These are phyloP conservation scores for Saccharum hybrid DNA, from an alignment of 202 grass and related monocot genomes.

Conservation along the genomic window DNA sequence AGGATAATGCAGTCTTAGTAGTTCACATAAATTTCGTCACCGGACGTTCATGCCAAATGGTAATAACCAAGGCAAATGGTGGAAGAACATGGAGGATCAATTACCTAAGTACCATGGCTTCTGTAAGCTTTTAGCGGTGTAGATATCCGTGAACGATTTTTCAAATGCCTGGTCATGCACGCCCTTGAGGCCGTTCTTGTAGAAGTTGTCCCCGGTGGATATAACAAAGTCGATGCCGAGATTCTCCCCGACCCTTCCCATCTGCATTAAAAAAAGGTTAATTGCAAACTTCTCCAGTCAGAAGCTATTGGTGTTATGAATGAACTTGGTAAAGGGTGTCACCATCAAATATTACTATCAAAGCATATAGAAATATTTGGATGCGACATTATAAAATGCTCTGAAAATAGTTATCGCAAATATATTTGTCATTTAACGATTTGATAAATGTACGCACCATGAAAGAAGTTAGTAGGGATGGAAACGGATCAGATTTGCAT, in stretches of 20 bases:
- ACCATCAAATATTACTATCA: neutral
- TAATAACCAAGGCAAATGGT: neutral
- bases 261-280: conserved; percentile 47
- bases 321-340: neutral
- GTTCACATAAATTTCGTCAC: neutral
- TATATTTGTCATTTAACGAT: neutral
- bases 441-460: too few relatives aligned
- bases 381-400: neutral
- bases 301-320: neutral
- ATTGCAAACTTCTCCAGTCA: neutral
- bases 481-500: too few relatives aligned
- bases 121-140: conserved; percentile 74
- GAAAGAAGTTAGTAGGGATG: too few relatives aligned
- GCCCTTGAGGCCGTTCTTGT: conserved; percentile 62
- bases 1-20: conserved; percentile 17
- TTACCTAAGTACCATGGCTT: conserved; percentile 84
- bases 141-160: conserved; percentile 72
- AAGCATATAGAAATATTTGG: neutral
- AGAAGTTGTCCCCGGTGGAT: conserved; percentile 94
- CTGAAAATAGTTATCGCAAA: too few relatives aligned
- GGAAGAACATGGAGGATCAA: neutral
- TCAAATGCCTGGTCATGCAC: conserved; percentile 65
- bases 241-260: conserved; percentile 70
- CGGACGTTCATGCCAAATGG: neutral
- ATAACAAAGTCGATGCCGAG: conserved; percentile 85